Conservation (phyloP, 441 rosid genomes). For the Erodium texanum region DNA sequence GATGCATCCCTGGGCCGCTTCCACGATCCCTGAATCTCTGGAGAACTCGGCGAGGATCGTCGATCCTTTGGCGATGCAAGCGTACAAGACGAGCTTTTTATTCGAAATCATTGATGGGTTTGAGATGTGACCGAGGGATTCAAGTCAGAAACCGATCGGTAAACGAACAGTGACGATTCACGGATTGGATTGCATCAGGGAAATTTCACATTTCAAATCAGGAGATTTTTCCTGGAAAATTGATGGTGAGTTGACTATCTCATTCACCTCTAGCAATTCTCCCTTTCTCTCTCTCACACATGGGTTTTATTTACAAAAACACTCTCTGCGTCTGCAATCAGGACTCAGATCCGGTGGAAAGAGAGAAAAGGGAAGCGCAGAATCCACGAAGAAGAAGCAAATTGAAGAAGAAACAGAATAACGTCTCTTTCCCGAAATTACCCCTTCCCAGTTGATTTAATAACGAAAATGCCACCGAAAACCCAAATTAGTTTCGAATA, state of each 20-base stretch:
- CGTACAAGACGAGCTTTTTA: conserved; percentile 46
- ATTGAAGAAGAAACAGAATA: neutral
- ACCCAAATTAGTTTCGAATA: too few relatives aligned
- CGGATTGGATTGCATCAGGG: neutral
- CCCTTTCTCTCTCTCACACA: neutral
- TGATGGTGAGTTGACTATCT: neutral
- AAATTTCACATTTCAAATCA: neutral
- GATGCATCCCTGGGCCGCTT: conserved; percentile 44
- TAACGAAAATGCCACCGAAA: neutral
- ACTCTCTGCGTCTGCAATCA: neutral
- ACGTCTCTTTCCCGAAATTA: neutral
- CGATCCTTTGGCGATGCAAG: conserved; percentile 60
- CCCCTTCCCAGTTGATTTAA: neutral
- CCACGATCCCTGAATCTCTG: conserved; percentile 15
- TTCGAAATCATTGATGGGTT: conserved; percentile 45
- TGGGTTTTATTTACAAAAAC: neutral
- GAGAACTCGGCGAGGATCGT: conserved; percentile 52
- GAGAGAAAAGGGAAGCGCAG: neutral
- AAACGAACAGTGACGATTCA: too few relatives aligned
- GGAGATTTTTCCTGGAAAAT: neutral
- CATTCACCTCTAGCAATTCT: neutral
- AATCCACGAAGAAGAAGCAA: neutral
- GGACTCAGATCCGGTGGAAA: neutral
- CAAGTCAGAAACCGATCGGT: too few relatives aligned
- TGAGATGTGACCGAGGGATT: too few relatives aligned